A percentile compares a stretch with the other conserved stretches of the same genome.
Conservation (phyloP, 169 alveolate species). For the Plasmodium yoelii region DNA sequence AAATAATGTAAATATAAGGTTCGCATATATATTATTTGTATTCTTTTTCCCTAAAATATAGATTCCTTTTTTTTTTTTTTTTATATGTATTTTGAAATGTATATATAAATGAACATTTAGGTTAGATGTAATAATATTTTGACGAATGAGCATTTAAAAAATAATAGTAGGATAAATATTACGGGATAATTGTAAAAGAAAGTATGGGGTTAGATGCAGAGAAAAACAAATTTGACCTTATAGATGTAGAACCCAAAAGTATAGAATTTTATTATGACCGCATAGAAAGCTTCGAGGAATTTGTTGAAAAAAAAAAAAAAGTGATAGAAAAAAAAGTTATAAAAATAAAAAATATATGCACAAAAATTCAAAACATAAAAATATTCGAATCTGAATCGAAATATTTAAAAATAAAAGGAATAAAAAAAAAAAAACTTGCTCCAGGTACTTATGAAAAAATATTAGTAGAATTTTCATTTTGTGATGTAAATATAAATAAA, state of each 20-base stretch:
- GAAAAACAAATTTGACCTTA: slow-evolving; percentile 30
- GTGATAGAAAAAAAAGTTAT: slow-evolving; percentile 36
- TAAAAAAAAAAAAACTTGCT: slow-evolving; percentile 51
- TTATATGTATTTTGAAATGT: too few relatives aligned
- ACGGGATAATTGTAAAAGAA: not conserved
- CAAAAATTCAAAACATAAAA: slow-evolving; percentile 43
- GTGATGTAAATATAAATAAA: slow-evolving; percentile 27
- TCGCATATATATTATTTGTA: too few relatives aligned
- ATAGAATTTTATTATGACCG: slow-evolving; percentile 47
- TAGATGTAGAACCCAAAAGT: slow-evolving; percentile 56
- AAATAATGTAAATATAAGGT: too few relatives aligned
- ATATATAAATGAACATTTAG: too few relatives aligned
- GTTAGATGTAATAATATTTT: too few relatives aligned
- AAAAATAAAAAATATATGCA: slow-evolving; percentile 51
- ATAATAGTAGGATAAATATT: too few relatives aligned
- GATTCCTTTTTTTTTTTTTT: too few relatives aligned
- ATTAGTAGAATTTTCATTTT: slow-evolving; percentile 44
- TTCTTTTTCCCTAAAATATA: too few relatives aligned
- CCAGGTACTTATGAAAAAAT: slow-evolving; percentile 67
- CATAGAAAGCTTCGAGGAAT: slow-evolving; percentile 27
- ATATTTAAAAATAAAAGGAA: slow-evolving; percentile 54
- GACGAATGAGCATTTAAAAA: too few relatives aligned
- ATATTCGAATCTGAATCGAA: slow-evolving; percentile 48
- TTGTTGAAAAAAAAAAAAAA: slow-evolving; percentile 29
- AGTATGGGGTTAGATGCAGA: slow-evolving; percentile 7